Percentiles rank a stretch among this genome's conserved stretches.
Conservation (phyloP, 345 rosid species). For the Gossypium mustelinum region DNA sequence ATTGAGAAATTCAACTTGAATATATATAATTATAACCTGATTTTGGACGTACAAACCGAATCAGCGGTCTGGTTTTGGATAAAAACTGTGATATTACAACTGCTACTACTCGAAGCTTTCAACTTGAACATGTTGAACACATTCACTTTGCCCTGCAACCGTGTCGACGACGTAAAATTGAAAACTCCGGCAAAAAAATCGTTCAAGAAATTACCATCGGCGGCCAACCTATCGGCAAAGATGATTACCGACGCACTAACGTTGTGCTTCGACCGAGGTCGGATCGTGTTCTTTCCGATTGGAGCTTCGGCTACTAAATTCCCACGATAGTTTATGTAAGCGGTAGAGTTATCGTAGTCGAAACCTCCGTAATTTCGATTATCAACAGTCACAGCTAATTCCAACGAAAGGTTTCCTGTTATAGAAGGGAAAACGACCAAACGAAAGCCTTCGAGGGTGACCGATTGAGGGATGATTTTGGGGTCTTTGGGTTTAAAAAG, state of each 20-base stretch:
- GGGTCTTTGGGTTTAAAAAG: conserved; percentile 40
- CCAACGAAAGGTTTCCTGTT: conserved; percentile 27
- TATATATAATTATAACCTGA: conserved; percentile 1
- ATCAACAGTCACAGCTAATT: conserved; percentile 22
- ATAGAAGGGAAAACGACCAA: background rate
- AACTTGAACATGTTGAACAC: conserved; percentile 26
- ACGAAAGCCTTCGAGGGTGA: conserved; percentile 6
- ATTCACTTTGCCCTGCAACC: conserved; percentile 30
- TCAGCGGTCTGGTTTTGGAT: background rate
- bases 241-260: conserved; percentile 18
- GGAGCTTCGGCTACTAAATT: conserved; percentile 24
- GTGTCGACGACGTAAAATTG: conserved; percentile 29
- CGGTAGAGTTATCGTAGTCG: conserved; percentile 21
- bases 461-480: conserved; percentile 22
- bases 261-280: conserved; percentile 28
- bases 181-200: conserved; percentile 21
- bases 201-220: background rate
- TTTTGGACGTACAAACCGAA: conserved; percentile 21
- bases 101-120: conserved; percentile 28
- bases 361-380: conserved; percentile 41
- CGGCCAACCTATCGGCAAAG: conserved; percentile 22
- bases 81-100: conserved; percentile 18
- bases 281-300: conserved; percentile 22
- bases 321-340: conserved; percentile 25
- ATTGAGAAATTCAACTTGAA: background rate